Conservation (phyloP, 2,329 filamentous ascomycete species). For the Trichophyton schoenleinii region DNA sequence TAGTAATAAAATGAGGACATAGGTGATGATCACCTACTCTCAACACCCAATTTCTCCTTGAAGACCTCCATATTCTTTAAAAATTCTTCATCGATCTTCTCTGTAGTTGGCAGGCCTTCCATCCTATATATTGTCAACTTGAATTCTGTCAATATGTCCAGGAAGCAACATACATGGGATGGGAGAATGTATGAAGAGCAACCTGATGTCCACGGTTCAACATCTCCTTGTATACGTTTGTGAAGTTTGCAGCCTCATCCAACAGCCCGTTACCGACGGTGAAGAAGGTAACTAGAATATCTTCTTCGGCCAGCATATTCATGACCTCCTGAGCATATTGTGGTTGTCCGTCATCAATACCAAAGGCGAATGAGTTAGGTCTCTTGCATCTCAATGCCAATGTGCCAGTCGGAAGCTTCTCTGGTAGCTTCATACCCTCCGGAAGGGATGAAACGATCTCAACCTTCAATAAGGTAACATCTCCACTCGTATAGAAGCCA, state of each 20-base stretch:
- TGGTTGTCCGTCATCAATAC: conserved; percentile 57
- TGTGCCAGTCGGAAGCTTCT: conserved; percentile 49
- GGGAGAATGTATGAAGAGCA: conserved; percentile 55
- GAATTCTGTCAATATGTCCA: not conserved
- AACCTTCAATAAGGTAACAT: conserved; percentile 43
- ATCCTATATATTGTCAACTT: conserved; percentile 19
- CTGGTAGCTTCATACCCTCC: conserved; percentile 39
- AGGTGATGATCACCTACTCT: conserved; percentile 20
- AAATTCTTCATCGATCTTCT: conserved; percentile 30
- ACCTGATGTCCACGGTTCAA: conserved; percentile 51
- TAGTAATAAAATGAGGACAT: not conserved
- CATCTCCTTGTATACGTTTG: conserved; percentile 53
- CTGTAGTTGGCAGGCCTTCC: conserved; percentile 22
- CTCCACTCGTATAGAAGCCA: conserved; percentile 47
- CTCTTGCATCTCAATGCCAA: conserved; percentile 53
- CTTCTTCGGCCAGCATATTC: conserved; percentile 47
- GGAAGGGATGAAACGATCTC: conserved; percentile 50
- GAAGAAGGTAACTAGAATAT: conserved; percentile 58
- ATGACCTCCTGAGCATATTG: conserved; percentile 48
- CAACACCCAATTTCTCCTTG: conserved; percentile 21
- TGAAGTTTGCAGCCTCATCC: conserved; percentile 48
- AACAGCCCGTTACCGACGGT: conserved; percentile 53
- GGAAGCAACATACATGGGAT: conserved; percentile 41
- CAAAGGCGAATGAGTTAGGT: conserved; percentile 59
- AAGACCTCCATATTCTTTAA: conserved; percentile 22